phyloP scores from a whole-genome alignment of 164 flowering plant genomes.

The Dillenia suffruticosa region DNA sequence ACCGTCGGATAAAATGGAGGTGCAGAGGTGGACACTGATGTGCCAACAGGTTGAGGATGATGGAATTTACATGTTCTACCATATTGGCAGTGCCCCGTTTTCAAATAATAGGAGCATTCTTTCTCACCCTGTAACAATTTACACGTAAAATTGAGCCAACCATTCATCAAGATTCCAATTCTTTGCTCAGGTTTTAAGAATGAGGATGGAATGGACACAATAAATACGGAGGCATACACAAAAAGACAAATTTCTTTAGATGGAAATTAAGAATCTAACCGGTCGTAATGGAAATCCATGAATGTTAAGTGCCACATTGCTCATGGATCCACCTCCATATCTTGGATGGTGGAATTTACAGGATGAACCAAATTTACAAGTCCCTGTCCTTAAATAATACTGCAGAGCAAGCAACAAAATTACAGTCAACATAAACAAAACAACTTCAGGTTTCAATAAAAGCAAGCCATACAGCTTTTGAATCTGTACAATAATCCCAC shows the following conservation, averaged over 20 bases:
- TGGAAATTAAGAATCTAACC: constrained; percentile 40
- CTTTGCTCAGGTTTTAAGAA: background rate
- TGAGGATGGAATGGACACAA: background rate
- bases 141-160: background rate
- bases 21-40: constrained; percentile 42
- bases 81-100: constrained; percentile 91
- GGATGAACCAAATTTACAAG: constrained; percentile 86
- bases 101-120: constrained; percentile 85
- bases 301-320: constrained; percentile 54
- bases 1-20: constrained; percentile 45
- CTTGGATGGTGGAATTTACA: constrained; percentile 97
- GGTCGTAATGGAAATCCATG: constrained; percentile 85
- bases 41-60: constrained; percentile 68
- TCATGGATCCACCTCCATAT: constrained; percentile 50
- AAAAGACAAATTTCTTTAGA: too few relatives aligned
- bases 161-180: background rate
- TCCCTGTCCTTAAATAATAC: constrained; percentile 90
- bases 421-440: background rate
- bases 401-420: constrained; percentile 26
- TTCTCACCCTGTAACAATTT: constrained; percentile 67
- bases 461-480: background rate
- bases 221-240: background rate
- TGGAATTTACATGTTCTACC: constrained; percentile 92
- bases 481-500: too few relatives aligned
- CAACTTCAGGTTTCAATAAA: background rate